phyloP scores from a whole-genome alignment of 495 filamentous ascomycete species.

The Astrothelium macrocarpum region DNA sequence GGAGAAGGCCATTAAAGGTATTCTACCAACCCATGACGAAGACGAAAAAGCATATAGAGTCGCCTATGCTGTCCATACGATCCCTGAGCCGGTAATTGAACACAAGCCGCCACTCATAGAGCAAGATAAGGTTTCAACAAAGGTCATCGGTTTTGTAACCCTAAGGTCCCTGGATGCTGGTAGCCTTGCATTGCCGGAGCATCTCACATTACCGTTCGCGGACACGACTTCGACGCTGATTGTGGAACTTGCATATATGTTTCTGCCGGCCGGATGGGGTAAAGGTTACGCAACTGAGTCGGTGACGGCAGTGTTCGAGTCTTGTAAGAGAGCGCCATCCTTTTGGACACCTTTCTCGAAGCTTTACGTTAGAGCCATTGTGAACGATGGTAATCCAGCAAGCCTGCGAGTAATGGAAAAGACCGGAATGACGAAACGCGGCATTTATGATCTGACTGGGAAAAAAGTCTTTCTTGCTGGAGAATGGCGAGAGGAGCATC shows the following conservation, averaged over 20 bases:
- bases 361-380: conserved; percentile 16
- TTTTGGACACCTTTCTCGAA: conserved; percentile 16
- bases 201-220: conserved; percentile 9
- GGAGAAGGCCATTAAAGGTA: conserved; percentile 5
- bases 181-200: conserved; percentile 11
- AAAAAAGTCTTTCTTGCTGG: conserved; percentile 11
- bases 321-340: conserved; percentile 11
- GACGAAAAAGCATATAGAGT: conserved; percentile 12
- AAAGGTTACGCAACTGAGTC: conserved; percentile 20
- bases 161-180: conserved; percentile 6
- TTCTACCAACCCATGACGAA: conserved; percentile 8
- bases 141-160: conserved; percentile 16
- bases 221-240: conserved; percentile 8
- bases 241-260: conserved; percentile 18
- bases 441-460: conserved; percentile 15
- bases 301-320: conserved; percentile 10
- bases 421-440: conserved; percentile 10
- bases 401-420: conserved; percentile 20
- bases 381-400: conserved; percentile 18
- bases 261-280: conserved; percentile 16
- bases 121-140: neutral
- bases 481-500: conserved; percentile 9
- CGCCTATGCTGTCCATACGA: conserved; percentile 19
- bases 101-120: neutral
- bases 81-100: neutral